Percentiles rank a stretch among this genome's conserved stretches.
Evolutionary conservation across 805 yeast species (phyloP).

Genomic region (Pichia insulana): DNA sequence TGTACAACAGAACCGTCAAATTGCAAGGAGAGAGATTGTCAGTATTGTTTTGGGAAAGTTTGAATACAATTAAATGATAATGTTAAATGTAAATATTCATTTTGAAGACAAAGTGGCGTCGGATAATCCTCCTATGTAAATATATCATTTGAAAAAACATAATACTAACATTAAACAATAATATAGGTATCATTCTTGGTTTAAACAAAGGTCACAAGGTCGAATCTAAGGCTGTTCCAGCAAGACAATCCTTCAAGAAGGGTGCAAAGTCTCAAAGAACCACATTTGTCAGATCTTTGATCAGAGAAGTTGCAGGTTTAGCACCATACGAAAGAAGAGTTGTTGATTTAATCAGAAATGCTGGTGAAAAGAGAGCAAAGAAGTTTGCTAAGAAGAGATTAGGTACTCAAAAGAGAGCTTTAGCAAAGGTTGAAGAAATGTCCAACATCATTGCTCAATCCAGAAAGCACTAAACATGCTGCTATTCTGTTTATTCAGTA

Average conservation of each 20-base stretch:
- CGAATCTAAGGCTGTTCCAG: constrained; percentile 73
- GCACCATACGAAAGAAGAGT: constrained; percentile 99
- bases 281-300: constrained; percentile 87
- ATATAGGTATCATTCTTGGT: constrained; percentile 89
- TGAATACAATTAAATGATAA: not conserved
- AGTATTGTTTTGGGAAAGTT: not conserved
- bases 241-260: constrained; percentile 92
- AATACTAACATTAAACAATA: constrained; percentile 10
- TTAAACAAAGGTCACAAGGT: constrained; percentile 99
- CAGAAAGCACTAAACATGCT: constrained; percentile 68
- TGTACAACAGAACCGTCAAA: constrained; percentile 24
- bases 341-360: constrained; percentile 98
- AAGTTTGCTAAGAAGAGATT: constrained; percentile 99
- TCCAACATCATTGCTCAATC: constrained; percentile 92
- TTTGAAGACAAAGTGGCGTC: too few relatives aligned
- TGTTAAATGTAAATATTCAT: too few relatives aligned
- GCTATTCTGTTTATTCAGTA: not conserved
- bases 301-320: constrained; percentile 95
- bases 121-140: too few relatives aligned
- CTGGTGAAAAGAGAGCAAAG: constrained; percentile 99
- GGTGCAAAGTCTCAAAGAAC: constrained; percentile 96
- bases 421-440: constrained; percentile 99
- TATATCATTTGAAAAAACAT: too few relatives aligned
- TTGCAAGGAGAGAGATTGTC: not conserved
- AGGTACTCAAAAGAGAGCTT: constrained; percentile 99